Evolutionary conservation across 805 yeast genomes (phyloP).

Genomic region (Sugiyamaella qingdaonensis): DNA sequence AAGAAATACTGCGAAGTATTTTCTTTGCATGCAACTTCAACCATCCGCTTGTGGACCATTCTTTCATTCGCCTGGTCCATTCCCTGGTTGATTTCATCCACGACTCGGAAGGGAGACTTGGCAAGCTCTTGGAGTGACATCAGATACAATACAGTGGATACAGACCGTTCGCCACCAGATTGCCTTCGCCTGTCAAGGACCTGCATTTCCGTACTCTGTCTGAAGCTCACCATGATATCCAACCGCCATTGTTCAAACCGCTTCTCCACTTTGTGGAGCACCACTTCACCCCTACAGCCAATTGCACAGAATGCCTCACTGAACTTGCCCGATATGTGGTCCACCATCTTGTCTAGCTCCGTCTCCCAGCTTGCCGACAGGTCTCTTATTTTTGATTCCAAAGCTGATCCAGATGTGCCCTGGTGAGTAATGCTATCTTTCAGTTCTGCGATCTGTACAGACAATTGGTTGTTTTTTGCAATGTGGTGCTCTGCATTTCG

Average conservation of each 20-base stretch:
- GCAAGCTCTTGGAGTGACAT: constrained; percentile 88
- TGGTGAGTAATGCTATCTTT: constrained; percentile 17
- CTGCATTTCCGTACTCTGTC: constrained; percentile 68
- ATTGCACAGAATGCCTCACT: constrained; percentile 62
- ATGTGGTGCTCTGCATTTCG: constrained; percentile 2
- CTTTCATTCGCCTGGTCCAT: constrained; percentile 95
- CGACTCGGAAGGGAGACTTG: constrained; percentile 86
- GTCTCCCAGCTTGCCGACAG: constrained; percentile 57
- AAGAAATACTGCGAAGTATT: constrained; percentile 77
- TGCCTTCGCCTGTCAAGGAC: constrained; percentile 82
- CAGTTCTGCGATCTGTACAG: constrained; percentile 36
- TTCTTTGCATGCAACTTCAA: constrained; percentile 69
- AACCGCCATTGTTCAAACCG: constrained; percentile 74
- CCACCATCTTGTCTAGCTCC: constrained; percentile 49
- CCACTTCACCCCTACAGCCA: constrained; percentile 84
- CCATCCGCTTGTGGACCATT: constrained; percentile 78
- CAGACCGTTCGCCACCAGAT: constrained; percentile 97
- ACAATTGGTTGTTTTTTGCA: constrained; percentile 42
- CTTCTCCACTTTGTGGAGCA: constrained; percentile 45
- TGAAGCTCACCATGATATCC: constrained; percentile 77
- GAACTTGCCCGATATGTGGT: constrained; percentile 59
- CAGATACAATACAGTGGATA: constrained; percentile 84
- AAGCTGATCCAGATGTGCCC: constrained; percentile 19
- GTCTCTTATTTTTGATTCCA: constrained; percentile 37
- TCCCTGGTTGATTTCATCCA: constrained; percentile 98